phyloP scores from a whole-genome alignment of 106 monocot genomes.

The Alisma plantagoaquatica region DNA sequence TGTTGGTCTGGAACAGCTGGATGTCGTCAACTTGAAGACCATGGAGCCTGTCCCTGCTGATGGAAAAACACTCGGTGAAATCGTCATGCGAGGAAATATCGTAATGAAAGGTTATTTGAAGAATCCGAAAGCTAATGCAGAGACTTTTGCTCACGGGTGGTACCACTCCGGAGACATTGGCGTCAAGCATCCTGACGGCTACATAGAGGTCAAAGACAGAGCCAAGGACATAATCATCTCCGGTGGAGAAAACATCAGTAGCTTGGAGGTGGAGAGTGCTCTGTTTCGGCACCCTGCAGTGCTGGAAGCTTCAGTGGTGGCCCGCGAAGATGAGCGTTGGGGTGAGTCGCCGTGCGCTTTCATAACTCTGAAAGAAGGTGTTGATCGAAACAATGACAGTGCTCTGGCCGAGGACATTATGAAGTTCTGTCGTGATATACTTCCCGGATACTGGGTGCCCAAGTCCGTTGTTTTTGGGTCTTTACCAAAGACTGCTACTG shows the following conservation, averaged over 20 bases:
- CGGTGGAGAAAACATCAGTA: slow-evolving; percentile 28
- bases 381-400: background rate
- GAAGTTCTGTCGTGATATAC: slow-evolving; percentile 14
- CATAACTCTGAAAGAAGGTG: slow-evolving; percentile 1
- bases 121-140: slow-evolving; percentile 19
- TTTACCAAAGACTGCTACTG: slow-evolving; percentile 22
- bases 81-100: slow-evolving; percentile 20
- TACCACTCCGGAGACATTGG: slow-evolving; percentile 27
- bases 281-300: slow-evolving; percentile 18
- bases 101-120: slow-evolving; percentile 29
- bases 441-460: slow-evolving; percentile 24
- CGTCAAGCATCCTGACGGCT: slow-evolving; percentile 21
- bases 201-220: slow-evolving; percentile 27
- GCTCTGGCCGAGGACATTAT: slow-evolving; percentile 14
- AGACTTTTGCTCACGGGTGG: slow-evolving; percentile 22
- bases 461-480: slow-evolving; percentile 19
- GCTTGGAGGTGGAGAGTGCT: slow-evolving; percentile 21
- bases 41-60: slow-evolving; percentile 19
- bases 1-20: slow-evolving; percentile 13
- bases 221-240: slow-evolving; percentile 26
- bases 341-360: slow-evolving; percentile 30
- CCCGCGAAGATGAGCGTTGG: slow-evolving; percentile 19
- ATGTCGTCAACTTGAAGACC: slow-evolving; percentile 14
- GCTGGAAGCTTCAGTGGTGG: slow-evolving; percentile 22
- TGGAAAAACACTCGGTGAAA: slow-evolving; percentile 17